Conservation (phyloP, 129 eudicot species). For the Logfia minima region DNA sequence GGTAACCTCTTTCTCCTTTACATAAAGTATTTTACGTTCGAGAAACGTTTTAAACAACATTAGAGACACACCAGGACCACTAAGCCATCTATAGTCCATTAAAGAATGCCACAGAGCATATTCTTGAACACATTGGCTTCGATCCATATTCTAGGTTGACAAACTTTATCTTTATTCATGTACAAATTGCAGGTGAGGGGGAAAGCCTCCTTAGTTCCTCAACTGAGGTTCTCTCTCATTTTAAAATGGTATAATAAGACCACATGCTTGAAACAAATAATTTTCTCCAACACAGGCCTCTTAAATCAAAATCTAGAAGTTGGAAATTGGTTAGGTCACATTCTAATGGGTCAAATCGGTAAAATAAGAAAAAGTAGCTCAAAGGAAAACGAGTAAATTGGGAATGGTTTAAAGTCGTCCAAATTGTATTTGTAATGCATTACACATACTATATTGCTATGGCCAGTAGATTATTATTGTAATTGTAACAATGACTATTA, state of each 20-base stretch:
- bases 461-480: background rate
- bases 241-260: constrained; percentile 57
- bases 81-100: background rate
- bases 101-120: constrained; percentile 1
- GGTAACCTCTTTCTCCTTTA: constrained; percentile 47
- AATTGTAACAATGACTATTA: too few relatives aligned
- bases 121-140: background rate
- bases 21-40: background rate
- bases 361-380: constrained; percentile 1
- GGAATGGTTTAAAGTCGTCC: background rate
- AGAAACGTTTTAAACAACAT: background rate
- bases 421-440: background rate
- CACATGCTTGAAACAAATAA: constrained; percentile 17
- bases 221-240: constrained; percentile 56
- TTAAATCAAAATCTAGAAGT: background rate
- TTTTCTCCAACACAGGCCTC: constrained; percentile 11
- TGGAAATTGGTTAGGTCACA: background rate
- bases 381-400: background rate
- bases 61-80: background rate
- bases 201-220: constrained; percentile 54
- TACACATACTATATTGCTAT: background rate
- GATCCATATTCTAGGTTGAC: constrained; percentile 23
- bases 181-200: constrained; percentile 64
- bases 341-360: background rate
- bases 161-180: constrained; percentile 44